phyloP scores from a whole-genome alignment of 352 stramenopile genomes.

The Halophytophthora polymorphica region DNA sequence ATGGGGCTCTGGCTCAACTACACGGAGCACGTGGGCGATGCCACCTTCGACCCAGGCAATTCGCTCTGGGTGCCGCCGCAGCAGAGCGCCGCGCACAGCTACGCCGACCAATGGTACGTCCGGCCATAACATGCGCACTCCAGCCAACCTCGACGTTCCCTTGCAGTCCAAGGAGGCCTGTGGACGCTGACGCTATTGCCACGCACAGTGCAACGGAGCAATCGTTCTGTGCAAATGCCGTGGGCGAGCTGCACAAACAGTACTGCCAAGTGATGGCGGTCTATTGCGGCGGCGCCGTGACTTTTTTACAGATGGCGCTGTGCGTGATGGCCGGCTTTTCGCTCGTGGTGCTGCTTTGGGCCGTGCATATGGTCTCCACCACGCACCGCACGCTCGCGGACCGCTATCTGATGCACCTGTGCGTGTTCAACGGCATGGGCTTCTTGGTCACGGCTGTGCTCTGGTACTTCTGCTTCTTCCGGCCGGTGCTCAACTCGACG shows the following conservation, averaged over 20 bases:
- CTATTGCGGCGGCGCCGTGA: conserved; percentile 62
- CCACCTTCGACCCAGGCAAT: conserved; percentile 66
- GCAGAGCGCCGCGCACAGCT: conserved; percentile 50
- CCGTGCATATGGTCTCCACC: conserved; percentile 46
- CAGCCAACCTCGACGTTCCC: background rate
- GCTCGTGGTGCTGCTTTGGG: conserved; percentile 48
- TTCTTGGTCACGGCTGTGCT: conserved; percentile 42
- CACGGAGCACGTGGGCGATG: conserved; percentile 70
- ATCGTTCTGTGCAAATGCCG: conserved; percentile 41
- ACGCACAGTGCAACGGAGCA: conserved; percentile 25
- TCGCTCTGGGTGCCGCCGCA: conserved; percentile 75
- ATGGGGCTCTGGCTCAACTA: conserved; percentile 83
- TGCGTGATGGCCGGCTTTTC: conserved; percentile 45
- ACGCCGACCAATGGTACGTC: conserved; percentile 58
- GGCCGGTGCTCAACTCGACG: conserved; percentile 52
- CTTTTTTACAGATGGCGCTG: conserved; percentile 55
- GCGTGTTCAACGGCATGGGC: conserved; percentile 50
- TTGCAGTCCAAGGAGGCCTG: background rate
- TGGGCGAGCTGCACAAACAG: conserved; percentile 70
- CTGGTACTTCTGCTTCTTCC: conserved; percentile 76
- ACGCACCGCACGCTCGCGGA: conserved; percentile 60
- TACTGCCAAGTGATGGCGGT: conserved; percentile 71
- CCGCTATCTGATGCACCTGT: conserved; percentile 69
- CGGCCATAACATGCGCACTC: too few species aligned
- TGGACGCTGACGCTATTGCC: background rate